phyloP scores from a whole-genome alignment of 2,329 filamentous ascomycete genomes.

The Pestalotiopsis sp. region DNA sequence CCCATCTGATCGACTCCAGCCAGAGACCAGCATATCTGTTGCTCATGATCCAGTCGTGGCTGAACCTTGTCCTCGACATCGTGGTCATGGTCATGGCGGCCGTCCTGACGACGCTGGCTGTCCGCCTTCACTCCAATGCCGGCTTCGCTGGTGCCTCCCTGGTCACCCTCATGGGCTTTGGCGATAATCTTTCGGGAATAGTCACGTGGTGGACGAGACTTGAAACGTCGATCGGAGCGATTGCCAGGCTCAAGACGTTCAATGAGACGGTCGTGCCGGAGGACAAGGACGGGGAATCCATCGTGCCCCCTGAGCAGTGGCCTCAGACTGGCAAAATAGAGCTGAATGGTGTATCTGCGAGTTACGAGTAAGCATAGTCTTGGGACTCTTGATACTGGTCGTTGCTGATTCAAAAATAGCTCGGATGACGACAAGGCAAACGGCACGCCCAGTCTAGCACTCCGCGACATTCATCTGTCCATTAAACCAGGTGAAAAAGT shows the following conservation, averaged over 20 bases:
- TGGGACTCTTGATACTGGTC: not conserved
- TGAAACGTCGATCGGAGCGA: slow-evolving; percentile 17
- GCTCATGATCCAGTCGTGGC: slow-evolving; percentile 45
- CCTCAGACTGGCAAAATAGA: slow-evolving; percentile 25
- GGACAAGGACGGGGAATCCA: slow-evolving; percentile 22
- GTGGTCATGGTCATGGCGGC: slow-evolving; percentile 21
- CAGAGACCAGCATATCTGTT: slow-evolving; percentile 55
- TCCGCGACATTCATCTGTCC: slow-evolving; percentile 28
- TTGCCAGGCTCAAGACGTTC: slow-evolving; percentile 29
- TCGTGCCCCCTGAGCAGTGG: slow-evolving; percentile 28
- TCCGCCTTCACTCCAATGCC: slow-evolving; percentile 22
- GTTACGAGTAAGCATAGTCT: slow-evolving; percentile 17
- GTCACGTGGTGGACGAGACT: slow-evolving; percentile 24
- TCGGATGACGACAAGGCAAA: slow-evolving; percentile 7
- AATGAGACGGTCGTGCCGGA: slow-evolving; percentile 24
- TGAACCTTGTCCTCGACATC: slow-evolving; percentile 22
- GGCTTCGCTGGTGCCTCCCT: slow-evolving; percentile 30
- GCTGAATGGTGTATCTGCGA: slow-evolving; percentile 27
- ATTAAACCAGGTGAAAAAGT: slow-evolving; percentile 33
- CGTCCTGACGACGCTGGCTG: slow-evolving; percentile 23
- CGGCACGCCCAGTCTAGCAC: slow-evolving; percentile 22
- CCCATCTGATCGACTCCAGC: slow-evolving; percentile 45
- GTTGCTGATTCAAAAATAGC: not conserved
- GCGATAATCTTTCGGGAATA: slow-evolving; percentile 26
- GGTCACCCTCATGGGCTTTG: slow-evolving; percentile 33